Percentiles rank a stretch among this genome's conserved stretches.
These are phyloP conservation scores for Eucalyptus shirleyi DNA, from an alignment of 345 rosid genomes.

Conservation along the genomic window DNA sequence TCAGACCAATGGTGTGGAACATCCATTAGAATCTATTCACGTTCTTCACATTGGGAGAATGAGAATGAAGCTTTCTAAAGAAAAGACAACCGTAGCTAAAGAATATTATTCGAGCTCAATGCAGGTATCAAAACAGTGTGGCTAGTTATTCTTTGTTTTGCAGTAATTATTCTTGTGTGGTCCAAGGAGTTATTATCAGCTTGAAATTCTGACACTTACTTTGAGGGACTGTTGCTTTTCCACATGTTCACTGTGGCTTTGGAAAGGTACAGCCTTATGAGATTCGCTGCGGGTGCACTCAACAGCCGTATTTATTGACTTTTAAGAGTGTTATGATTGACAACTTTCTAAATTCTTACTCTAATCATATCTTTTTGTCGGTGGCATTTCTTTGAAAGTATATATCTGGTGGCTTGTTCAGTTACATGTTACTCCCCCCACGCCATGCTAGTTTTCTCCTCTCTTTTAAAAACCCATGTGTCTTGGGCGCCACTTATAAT, in stretches of 20 bases:
- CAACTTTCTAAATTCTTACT: not conserved
- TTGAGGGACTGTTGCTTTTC: not conserved
- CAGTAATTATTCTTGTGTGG: not conserved
- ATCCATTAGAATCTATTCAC: constrained; percentile 78
- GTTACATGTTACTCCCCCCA: not conserved
- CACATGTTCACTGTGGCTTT: not conserved
- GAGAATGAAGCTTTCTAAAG: constrained; percentile 93
- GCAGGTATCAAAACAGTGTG: constrained; percentile 46
- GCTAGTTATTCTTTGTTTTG: not conserved
- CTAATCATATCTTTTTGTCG: not conserved
- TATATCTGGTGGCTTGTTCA: not conserved
- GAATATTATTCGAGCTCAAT: constrained; percentile 81
- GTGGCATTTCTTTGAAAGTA: not conserved
- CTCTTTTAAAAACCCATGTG: not conserved
- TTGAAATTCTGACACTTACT: not conserved
- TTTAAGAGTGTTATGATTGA: not conserved
- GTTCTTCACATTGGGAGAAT: constrained; percentile 88
- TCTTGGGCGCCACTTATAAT: not conserved
- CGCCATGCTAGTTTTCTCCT: not conserved
- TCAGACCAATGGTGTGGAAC: constrained; percentile 67
- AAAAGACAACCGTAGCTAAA: constrained; percentile 55
- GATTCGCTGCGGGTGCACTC: not conserved
- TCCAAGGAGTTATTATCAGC: not conserved
- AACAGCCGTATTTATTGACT: not conserved
- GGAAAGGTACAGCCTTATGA: not conserved